Evolutionary conservation across 2,329 filamentous ascomycete genomes (phyloP).

Genomic region (Acrodontium crateriforme): DNA sequence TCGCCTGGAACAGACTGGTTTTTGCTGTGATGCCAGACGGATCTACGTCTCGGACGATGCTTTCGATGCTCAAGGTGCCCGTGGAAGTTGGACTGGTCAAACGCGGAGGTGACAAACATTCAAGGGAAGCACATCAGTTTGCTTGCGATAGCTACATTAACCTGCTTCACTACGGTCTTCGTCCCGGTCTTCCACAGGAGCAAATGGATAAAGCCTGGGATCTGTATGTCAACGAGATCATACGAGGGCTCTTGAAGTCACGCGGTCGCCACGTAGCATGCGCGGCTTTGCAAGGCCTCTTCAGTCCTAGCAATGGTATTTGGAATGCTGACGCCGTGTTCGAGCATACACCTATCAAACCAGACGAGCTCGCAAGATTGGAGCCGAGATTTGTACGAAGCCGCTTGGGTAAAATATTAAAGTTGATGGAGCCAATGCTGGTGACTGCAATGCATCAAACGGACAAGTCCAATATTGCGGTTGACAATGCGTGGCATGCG

Average conservation of each 20-base stretch:
- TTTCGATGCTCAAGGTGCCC: slow-evolving; percentile 54
- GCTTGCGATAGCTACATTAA: slow-evolving; percentile 64
- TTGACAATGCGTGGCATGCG: slow-evolving; percentile 23
- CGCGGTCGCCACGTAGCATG: slow-evolving; percentile 46
- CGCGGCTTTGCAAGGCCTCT: slow-evolving; percentile 57
- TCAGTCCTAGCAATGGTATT: slow-evolving; percentile 46
- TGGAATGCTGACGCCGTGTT: slow-evolving; percentile 66
- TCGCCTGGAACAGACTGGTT: slow-evolving; percentile 75
- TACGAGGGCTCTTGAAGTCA: slow-evolving; percentile 40
- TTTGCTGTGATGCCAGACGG: slow-evolving; percentile 57
- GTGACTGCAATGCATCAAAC: slow-evolving; percentile 33
- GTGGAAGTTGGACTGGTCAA: slow-evolving; percentile 55
- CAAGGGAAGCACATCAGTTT: slow-evolving; percentile 36
- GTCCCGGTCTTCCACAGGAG: slow-evolving; percentile 50
- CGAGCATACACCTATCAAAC: slow-evolving; percentile 34
- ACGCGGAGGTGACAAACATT: slow-evolving; percentile 40
- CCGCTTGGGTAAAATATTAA: slow-evolving; percentile 53
- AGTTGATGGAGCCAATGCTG: slow-evolving; percentile 41
- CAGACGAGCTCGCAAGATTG: slow-evolving; percentile 68
- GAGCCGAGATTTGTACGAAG: slow-evolving; percentile 79
- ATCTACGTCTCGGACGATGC: slow-evolving; percentile 39
- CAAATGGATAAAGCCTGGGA: slow-evolving; percentile 71
- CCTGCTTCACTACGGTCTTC: slow-evolving; percentile 70
- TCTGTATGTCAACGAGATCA: slow-evolving; percentile 51
- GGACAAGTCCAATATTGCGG: slow-evolving; percentile 8